Base-by-base conservation (phyloP, 1,284 basidiomycete species). In the Peniophora sp. region DNA sequence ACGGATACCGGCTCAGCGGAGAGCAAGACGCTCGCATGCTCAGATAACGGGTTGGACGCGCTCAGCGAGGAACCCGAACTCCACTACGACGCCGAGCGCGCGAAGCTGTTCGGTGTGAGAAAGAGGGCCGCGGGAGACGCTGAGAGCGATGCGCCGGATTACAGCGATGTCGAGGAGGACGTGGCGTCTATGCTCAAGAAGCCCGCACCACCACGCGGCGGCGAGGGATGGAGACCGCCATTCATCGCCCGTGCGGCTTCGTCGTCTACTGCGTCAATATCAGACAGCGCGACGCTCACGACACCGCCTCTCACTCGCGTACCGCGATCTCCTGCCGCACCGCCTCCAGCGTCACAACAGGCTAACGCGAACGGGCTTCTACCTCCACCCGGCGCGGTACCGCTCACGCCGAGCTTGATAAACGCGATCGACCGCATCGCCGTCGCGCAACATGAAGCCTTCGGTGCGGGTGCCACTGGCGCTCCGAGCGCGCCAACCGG, bases 341-440 rank as follows among this genome's bases (percentile, higher is more conserved):
- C 22, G 34, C 44, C 24, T 50, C 54, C 15, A 51, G 24, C 56
- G 44, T 50, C 22, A 51, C 56, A n/a, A 32, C 12, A 5, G 5
- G 27, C 27, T 5, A 32, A 32, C 12, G 6, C 27, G 27, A 32
- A 32, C 12, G 27, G 27, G 12, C 27, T 32, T 5, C 27, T 32
- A 32, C 27, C 27, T 32, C 60, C 64, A 27, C 56, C 63, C 12
- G 65, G 66, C 2, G 62, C 78, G 1, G 74, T 83, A 0, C 78
- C 80, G 2, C 74, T 78, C 22, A 83, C 82, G 2, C 80, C 81
- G 0, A 83, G 81, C 1, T 67, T 83, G 18, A 75, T 83, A 51
- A 71, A 72, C 43, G 81, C 80, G 1, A 62, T 83, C 20, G 76
- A 81, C 56, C 70, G 81, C 35, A 70, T 84, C 48, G 68, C 72